Percentiles rank a stretch among this genome's conserved stretches.
Conservation (phyloP, 2,329 filamentous ascomycete species). For the Colletotrichum musae region DNA sequence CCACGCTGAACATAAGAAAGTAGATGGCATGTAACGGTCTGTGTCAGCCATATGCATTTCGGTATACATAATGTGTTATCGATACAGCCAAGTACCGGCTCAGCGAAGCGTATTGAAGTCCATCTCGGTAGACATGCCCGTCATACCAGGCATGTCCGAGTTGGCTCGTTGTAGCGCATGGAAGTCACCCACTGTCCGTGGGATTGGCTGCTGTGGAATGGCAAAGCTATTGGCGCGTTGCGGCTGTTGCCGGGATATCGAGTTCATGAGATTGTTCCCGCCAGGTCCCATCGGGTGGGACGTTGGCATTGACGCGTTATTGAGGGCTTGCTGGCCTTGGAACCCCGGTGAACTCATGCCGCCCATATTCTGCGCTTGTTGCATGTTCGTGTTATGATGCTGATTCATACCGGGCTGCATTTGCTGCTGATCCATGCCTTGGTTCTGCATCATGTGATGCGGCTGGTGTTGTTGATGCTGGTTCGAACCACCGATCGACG, state of each 20-base stretch:
- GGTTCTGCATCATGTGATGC: slow-evolving; percentile 45
- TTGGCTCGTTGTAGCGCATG: slow-evolving; percentile 63
- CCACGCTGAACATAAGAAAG: slow-evolving; percentile 16
- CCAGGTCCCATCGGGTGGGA: slow-evolving; percentile 47
- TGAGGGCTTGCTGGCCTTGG: slow-evolving; percentile 40
- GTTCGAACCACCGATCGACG: slow-evolving; percentile 43
- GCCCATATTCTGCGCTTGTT: slow-evolving; percentile 42
- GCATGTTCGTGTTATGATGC: slow-evolving; percentile 50
- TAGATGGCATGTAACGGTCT: background rate
- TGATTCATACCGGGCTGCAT: slow-evolving; percentile 50
- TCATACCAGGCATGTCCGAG: slow-evolving; percentile 50
- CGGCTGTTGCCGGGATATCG: slow-evolving; percentile 50
- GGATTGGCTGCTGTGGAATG: slow-evolving; percentile 55
- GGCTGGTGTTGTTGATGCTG: slow-evolving; percentile 52
- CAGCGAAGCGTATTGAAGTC: slow-evolving; percentile 39
- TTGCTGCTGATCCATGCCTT: slow-evolving; percentile 48
- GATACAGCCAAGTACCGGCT: background rate
- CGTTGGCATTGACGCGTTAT: slow-evolving; percentile 43
- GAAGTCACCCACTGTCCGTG: slow-evolving; percentile 63
- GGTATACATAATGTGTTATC: background rate
- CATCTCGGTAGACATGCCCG: slow-evolving; percentile 39
- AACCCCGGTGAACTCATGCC: slow-evolving; percentile 36
- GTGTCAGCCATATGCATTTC: background rate
- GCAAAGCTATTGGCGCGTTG: slow-evolving; percentile 58
- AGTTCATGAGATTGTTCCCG: slow-evolving; percentile 39